Base-by-base conservation (phyloP, 2,329 filamentous ascomycete species). In the Colletotrichum graminicola region DNA sequence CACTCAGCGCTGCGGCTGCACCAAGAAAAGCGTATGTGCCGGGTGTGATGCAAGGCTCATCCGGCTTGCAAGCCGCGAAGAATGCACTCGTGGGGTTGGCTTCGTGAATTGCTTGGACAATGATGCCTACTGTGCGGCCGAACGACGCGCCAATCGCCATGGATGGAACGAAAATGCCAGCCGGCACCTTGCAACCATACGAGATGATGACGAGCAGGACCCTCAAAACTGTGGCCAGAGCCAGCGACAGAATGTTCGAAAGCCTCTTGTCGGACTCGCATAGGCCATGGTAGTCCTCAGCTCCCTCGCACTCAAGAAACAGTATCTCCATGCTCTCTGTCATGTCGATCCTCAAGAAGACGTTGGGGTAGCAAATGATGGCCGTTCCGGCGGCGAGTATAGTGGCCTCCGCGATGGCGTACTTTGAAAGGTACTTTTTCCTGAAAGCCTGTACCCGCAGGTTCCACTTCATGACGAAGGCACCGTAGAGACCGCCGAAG, bases 311-410 rank as follows among this genome's bases (percentile, higher is more conserved):
- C 79, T 99, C 96, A 18, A 93, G 88, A 80, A 99, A 99, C 14
- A 99, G 84, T 74, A 98, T 97, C 80, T 98, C 95, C 96, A 99
- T 98, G 84, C 94, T 97, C 84, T 98, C 95, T 0, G 96, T 98
- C 96, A 99, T 98, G 82, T 99, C 97, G 76, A 98, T 98, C 66
- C 94, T 88, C 67, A 99, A 80, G 75, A 99, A 98, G 80, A 93
- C 94, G 76, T 99, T 99, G 0, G 95, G 96, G 78, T 97, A 99
- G 81, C 95, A 98, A n/a, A 99, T 87, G 32, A 98, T 86, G 12
- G 95, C 96, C 5, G 96, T 99, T 10, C 90, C 88, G 0, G 91
- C 89, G 1, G 96, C 95, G 51, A 99, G 84, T 21, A 97, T 82
- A 0, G 94, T 95, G 0, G 94, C 93, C 80, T 99, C 96, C 4